Evolutionary conservation across 306 rosid species (phyloP).

Genomic region (Cucurbita pepo): DNA sequence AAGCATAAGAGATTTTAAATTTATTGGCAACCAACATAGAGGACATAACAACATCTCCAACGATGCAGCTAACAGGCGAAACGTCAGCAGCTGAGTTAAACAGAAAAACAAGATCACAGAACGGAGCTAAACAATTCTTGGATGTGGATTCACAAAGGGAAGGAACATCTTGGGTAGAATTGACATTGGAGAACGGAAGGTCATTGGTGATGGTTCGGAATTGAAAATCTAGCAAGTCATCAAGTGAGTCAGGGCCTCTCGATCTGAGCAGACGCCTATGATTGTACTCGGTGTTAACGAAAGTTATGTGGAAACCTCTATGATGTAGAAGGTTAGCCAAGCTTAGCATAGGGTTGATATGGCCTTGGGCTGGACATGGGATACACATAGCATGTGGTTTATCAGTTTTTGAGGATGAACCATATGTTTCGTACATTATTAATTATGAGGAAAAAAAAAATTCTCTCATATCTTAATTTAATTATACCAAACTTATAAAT

Average conservation of each 20-base stretch:
- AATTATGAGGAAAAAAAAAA: too few relatives aligned
- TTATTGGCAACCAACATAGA: conserved; percentile 30
- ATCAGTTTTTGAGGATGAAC: background rate
- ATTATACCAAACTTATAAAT: too few relatives aligned
- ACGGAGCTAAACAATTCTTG: conserved; percentile 20
- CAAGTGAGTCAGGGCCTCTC: background rate
- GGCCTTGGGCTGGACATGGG: conserved; percentile 4
- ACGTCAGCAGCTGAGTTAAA: conserved; percentile 10
- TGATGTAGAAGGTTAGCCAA: background rate
- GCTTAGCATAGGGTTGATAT: background rate
- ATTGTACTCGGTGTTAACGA: background rate
- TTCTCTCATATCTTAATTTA: too few relatives aligned
- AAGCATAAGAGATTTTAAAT: conserved; percentile 25
- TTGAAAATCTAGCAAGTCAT: background rate
- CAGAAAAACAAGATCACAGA: conserved; percentile 17
- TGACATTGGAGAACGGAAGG: conserved; percentile 26
- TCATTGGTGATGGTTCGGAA: conserved; percentile 21
- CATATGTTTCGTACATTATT: too few relatives aligned
- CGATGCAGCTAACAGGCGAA: conserved; percentile 30
- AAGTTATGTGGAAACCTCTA: background rate
- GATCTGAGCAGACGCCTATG: background rate
- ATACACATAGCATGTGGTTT: background rate
- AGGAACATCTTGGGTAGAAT: conserved; percentile 32
- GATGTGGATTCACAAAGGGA: conserved; percentile 18
- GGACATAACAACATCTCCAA: conserved; percentile 29